Conservation (phyloP, 768 basidiomycete species). For the Leccinum incarnatum region DNA sequence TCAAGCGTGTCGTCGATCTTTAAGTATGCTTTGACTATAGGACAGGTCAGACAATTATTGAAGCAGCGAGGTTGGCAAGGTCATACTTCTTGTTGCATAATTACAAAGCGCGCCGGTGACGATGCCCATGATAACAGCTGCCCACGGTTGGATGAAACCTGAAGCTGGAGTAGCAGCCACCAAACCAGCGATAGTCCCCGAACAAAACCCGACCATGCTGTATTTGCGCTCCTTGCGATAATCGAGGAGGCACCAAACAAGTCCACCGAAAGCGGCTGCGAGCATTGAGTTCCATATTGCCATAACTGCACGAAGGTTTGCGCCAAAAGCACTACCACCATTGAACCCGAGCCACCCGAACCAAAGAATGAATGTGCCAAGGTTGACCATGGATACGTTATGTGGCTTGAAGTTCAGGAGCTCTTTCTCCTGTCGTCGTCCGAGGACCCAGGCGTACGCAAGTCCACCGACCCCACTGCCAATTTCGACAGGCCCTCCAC, state of each 20-base stretch:
- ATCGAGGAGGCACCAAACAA: constrained; percentile 81
- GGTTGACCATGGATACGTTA: constrained; percentile 77
- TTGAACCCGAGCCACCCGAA: constrained; percentile 92
- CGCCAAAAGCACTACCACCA: constrained; percentile 84
- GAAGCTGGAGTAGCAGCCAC: constrained; percentile 89
- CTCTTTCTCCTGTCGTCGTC: constrained; percentile 73
- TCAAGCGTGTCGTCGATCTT: constrained; percentile 87
- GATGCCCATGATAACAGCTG: constrained; percentile 71
- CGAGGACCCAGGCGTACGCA: constrained; percentile 85
- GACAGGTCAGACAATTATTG: constrained; percentile 9
- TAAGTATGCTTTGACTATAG: constrained; percentile 63
- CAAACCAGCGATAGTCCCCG: constrained; percentile 83
- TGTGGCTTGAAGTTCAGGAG: constrained; percentile 82
- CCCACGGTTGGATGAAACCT: constrained; percentile 78
- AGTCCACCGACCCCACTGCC: constrained; percentile 82
- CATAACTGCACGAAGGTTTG: constrained; percentile 81
- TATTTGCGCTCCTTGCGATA: constrained; percentile 77
- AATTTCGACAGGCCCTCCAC: constrained; percentile 87
- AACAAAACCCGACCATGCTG: constrained; percentile 89
- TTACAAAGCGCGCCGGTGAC: constrained; percentile 73
- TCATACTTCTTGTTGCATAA: constrained; percentile 77
- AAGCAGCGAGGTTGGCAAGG: not conserved
- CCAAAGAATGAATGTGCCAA: constrained; percentile 86
- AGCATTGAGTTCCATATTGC: constrained; percentile 91
- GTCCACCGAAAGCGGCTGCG: constrained; percentile 75